phyloP scores from a whole-genome alignment of 768 basidiomycete genomes.

The Psilocybe subaeruginosa region DNA sequence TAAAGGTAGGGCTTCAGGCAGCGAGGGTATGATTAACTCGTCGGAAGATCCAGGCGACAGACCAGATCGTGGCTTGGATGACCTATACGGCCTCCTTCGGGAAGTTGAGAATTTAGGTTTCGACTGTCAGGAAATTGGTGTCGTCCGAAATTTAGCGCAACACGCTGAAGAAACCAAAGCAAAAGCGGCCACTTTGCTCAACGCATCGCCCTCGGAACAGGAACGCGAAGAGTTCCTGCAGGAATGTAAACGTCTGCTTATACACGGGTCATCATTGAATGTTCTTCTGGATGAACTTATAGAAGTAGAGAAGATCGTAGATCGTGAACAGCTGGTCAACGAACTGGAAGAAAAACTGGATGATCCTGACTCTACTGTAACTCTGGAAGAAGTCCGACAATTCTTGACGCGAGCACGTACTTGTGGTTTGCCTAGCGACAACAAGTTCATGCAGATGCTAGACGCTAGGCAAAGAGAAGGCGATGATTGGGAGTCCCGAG shows the following conservation, averaged over 20 bases:
- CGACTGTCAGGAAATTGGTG: conserved; percentile 74
- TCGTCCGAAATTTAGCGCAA: conserved; percentile 54
- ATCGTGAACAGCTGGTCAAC: conserved; percentile 73
- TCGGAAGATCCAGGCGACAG: conserved; percentile 65
- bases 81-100: conserved; percentile 67
- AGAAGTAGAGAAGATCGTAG: conserved; percentile 80
- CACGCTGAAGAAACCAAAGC: conserved; percentile 67
- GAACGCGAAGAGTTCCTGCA: conserved; percentile 60
- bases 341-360: conserved; percentile 79
- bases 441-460: conserved; percentile 66
- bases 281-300: conserved; percentile 81
- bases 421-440: conserved; percentile 66
- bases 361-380: conserved; percentile 56
- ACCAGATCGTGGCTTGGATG: conserved; percentile 71
- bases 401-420: conserved; percentile 70
- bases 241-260: conserved; percentile 72
- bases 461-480: conserved; percentile 69
- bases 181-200: conserved; percentile 58
- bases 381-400: conserved; percentile 77
- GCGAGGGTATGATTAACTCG: conserved; percentile 31
- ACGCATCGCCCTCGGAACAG: conserved; percentile 39
- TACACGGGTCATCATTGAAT: conserved; percentile 76
- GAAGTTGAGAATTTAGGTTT: conserved; percentile 85
- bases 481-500: conserved; percentile 76
- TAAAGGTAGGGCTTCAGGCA: conserved; percentile 52